phyloP scores from a whole-genome alignment of 2,329 filamentous ascomycete species.

The Aquanectria penicillioides region DNA sequence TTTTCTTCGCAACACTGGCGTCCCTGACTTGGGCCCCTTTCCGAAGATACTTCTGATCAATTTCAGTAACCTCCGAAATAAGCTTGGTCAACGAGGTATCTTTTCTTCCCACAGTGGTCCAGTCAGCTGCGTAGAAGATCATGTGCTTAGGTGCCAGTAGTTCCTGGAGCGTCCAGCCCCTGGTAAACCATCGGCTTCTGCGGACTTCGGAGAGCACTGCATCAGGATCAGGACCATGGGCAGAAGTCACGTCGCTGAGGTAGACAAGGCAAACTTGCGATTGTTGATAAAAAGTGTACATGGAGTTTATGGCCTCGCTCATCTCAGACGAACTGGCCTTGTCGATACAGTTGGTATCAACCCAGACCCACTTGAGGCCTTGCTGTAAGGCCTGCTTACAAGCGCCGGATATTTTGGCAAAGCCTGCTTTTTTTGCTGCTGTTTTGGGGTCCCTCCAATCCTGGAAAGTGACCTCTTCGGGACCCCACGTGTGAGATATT shows the following conservation, averaged over 20 bases:
- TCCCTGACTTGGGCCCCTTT: not conserved
- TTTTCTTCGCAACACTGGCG: constrained; percentile 20
- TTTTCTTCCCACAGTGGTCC: not conserved
- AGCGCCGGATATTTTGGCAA: not conserved
- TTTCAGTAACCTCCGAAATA: not conserved
- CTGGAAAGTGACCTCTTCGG: constrained; percentile 41
- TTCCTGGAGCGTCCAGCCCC: not conserved
- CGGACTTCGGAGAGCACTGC: too few species aligned
- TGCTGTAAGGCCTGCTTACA: not conserved
- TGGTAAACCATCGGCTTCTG: not conserved
- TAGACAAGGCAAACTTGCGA: not conserved
- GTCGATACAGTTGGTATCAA: constrained; percentile 12
- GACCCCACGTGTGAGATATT: constrained; percentile 45
- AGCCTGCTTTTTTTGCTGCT: not conserved
- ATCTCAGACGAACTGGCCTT: constrained; percentile 2
- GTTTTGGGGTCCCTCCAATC: constrained; percentile 22
- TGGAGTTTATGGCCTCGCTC: constrained; percentile 5
- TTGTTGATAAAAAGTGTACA: not conserved
- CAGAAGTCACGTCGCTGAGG: not conserved
- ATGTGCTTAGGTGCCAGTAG: not conserved
- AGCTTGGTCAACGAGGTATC: not conserved
- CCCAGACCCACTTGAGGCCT: not conserved
- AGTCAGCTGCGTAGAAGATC: not conserved
- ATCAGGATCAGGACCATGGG: too few species aligned
- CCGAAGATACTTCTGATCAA: not conserved